Percentiles rank a stretch among this genome's conserved stretches.
Conservation (phyloP, 331 rosid species). For the Malus hybrid region DNA sequence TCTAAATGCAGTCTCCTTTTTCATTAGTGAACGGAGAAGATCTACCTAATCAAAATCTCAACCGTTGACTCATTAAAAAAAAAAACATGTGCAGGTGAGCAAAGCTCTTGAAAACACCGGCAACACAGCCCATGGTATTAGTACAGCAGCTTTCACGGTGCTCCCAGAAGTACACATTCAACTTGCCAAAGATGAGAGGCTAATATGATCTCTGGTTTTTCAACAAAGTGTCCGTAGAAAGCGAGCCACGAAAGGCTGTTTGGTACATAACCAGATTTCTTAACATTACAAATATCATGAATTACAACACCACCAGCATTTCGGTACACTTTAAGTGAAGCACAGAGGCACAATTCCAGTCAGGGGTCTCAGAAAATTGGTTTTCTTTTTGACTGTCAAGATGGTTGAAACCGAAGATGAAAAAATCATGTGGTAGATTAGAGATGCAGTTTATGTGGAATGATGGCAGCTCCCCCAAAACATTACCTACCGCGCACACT, state of each 20-base stretch:
- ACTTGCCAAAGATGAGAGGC: no score
- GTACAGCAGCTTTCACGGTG: background rate
- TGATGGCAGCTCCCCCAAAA: background rate
- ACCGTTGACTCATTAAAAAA: no score
- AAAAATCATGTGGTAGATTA: conserved; percentile 1
- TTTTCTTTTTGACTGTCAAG: conserved; percentile 14
- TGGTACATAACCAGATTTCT: conserved; percentile 33
- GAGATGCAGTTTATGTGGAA: conserved; percentile 14
- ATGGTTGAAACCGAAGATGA: conserved; percentile 4
- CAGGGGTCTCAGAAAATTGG: background rate
- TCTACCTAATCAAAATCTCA: no score
- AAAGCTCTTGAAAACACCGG: no score
- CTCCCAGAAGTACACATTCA: background rate
- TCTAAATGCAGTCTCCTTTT: no score
- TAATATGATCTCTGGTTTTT: background rate
- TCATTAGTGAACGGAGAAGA: no score
- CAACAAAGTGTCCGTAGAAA: conserved; percentile 24
- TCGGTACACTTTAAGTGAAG: background rate
- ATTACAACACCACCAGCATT: no score
- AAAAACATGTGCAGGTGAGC: no score
- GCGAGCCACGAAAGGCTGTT: conserved; percentile 21
- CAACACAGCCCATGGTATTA: no score
- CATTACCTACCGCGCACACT: conserved; percentile 56
- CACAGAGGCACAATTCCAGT: conserved; percentile 21
- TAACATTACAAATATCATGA: conserved; percentile 34